Base-by-base conservation (phyloP, 169 alveolate genomes). In the Neospora caninum region DNA sequence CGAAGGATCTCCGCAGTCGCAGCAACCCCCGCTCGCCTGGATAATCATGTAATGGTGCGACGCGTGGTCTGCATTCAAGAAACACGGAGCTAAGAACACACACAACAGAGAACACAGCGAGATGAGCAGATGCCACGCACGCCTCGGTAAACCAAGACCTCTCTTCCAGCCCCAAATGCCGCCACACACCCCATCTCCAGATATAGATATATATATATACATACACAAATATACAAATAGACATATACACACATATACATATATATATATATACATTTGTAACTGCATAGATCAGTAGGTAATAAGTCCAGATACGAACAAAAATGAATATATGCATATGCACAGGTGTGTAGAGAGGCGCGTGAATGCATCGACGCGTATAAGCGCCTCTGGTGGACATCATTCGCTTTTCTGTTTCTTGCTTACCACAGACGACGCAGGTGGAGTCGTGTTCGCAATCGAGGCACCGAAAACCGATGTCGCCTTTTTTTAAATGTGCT, bases 391-490 rank as follows among this genome's bases (percentile, higher is more conserved):
- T 49, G 4, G 58, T 4, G 22, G 58, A 7, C 58, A 49, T 4
- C 58, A 13, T 13, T 13, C 13, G 22, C 13, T 4, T 49, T 49
- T 49, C 58, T 4, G 58, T 13, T 49, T n/a, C n/a, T 49, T 49
- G 58, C 67, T 43, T 42, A 82, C 89, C 89, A 67, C 89, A 82
- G 89, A 82, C 89, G 38, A 82, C 89, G 89, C 89, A 82, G 53
- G 89, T 82, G 41, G 89, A 38, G 67, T 82, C 89, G 41, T 82
- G 89, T 25, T 82, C 89, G 41, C 89, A 82, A 67, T 82, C 89
- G 39, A 82, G 53, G 38, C 89, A 82, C 41, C 89, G 53, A 67
- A 82, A 82, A 4, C 69, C 89, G 34, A 82, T 82, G 41, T 82
- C 69, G 6, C 89, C 67, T 29, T 42, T 82, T 41, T 36, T 42